Evolutionary conservation across 345 rosid genomes (phyloP), one percentile per base, ranked within the genome.

Genomic region (Sisymbrium irio): DNA sequence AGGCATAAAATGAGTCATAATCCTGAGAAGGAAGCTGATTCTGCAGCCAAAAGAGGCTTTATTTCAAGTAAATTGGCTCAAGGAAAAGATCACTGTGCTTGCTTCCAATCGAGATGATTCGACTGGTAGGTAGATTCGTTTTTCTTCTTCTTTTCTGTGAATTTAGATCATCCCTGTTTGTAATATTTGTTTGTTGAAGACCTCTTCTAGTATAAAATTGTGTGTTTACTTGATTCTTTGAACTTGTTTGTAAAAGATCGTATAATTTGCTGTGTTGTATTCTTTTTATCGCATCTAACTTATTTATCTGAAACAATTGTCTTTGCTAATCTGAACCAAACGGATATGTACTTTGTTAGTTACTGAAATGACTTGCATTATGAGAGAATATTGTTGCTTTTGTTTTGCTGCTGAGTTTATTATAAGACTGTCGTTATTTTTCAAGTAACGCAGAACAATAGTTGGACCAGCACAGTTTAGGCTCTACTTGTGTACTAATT

Each of bases 161-260:
- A 58, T 42, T 51, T 44, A 35, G 11, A 73, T 73, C 45, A 42
- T 54, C 57, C 17, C 3, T 69, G 46, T 32, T 45, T 27, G 41
- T 68, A 54, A 41, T 55, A 11, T 49, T 42, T 74, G 17, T 65
- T 56, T 12, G 40, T 56, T 56, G 17, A 64, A 65, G 60, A 65
- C 65, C 55, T 73, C 63, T 22, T 74, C 67, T 20, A 40, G 41
- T 61, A 55, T 69, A 76, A 62, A 67, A 69, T 18, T 36, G 65
- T 54, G 69, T 76, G 79, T 54, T 69, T 45, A 69, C 44, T 76
- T 37, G 58, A 69, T 76, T 76, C 75, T 76, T 62, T 76, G 50
- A 42, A 62, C 59, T 45, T 42, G 74, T 68, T 28, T 60, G 14
- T 41, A 41, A 45, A 47, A 58, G 25, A 9, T 14, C 30, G 45